Conservation (phyloP, 2,329 filamentous ascomycete genomes). For the Coniochaeta sp. region DNA sequence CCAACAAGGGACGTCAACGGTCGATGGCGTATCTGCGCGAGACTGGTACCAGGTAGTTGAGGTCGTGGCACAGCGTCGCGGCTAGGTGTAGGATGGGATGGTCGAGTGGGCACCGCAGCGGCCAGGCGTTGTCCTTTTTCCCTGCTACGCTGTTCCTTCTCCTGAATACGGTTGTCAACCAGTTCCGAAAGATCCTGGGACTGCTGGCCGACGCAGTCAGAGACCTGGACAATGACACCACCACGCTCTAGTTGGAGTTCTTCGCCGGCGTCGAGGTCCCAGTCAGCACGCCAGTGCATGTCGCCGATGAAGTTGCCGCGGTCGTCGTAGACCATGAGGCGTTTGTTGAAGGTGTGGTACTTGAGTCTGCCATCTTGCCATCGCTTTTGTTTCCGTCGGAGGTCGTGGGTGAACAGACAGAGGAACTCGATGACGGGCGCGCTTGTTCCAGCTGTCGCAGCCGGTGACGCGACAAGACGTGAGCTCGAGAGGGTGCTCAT, state of each 20-base stretch:
- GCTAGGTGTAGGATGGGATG: neutral
- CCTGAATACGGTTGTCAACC: constrained; percentile 60
- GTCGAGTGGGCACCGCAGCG: constrained; percentile 14
- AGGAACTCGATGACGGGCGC: constrained; percentile 74
- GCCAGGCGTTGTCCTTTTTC: neutral
- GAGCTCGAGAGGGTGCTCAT: constrained; percentile 12
- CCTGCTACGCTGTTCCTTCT: constrained; percentile 34
- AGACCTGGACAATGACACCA: constrained; percentile 71
- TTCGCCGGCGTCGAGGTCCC: constrained; percentile 70
- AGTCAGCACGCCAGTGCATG: constrained; percentile 67
- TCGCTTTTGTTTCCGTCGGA: constrained; percentile 79
- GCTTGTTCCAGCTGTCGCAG: constrained; percentile 43
- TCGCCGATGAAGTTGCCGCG: constrained; percentile 76
- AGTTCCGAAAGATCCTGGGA: constrained; percentile 75
- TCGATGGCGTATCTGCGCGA: constrained; percentile 32
- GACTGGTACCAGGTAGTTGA: constrained; percentile 19
- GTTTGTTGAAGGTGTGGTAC: constrained; percentile 86
- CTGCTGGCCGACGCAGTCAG: constrained; percentile 62
- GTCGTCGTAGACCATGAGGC: constrained; percentile 85
- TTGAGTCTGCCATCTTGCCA: constrained; percentile 91
- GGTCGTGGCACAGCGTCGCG: neutral
- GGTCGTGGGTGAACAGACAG: constrained; percentile 82
- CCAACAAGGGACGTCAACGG: constrained; percentile 56
- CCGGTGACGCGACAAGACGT: neutral
- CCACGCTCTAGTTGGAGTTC: constrained; percentile 73